Evolutionary conservation across 176 grass and related monocot species (phyloP).

Genomic region (Oryza glaberrima): DNA sequence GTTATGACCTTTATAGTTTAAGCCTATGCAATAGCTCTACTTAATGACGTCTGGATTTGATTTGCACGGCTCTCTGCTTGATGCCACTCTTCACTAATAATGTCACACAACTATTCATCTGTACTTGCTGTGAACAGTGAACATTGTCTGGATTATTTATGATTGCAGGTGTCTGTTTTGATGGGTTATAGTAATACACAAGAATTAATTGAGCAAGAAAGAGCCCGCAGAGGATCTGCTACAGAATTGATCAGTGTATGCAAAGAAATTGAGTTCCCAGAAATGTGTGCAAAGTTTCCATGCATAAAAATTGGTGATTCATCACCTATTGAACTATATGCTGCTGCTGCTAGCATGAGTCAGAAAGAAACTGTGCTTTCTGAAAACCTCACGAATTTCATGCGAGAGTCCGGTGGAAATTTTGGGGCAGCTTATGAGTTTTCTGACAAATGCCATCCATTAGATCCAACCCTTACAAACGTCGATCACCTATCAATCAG

Average conservation of each 20-base stretch:
- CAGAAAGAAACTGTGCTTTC: slow-evolving; percentile 45
- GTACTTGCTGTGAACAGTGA: slow-evolving; percentile 29
- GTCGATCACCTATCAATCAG: slow-evolving; percentile 27
- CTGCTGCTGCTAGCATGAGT: slow-evolving; percentile 52
- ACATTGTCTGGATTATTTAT: slow-evolving; percentile 42
- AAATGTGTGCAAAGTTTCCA: slow-evolving; percentile 65
- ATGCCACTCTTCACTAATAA: slow-evolving; percentile 15
- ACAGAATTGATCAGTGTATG: slow-evolving; percentile 47
- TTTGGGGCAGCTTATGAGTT: slow-evolving; percentile 45
- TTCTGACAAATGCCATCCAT: slow-evolving; percentile 44
- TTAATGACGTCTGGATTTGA: slow-evolving; percentile 15
- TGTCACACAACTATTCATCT: slow-evolving; percentile 29
- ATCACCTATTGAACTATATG: slow-evolving; percentile 71
- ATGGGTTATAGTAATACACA: slow-evolving; percentile 69
- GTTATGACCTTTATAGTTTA: neutral
- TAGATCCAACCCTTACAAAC: slow-evolving; percentile 28
- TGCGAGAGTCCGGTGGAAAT: slow-evolving; percentile 52
- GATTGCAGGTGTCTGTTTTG: slow-evolving; percentile 64
- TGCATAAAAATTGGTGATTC: slow-evolving; percentile 85
- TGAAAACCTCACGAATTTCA: slow-evolving; percentile 53
- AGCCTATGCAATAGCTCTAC: neutral
- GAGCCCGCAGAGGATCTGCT: slow-evolving; percentile 43
- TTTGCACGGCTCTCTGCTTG: slow-evolving; percentile 18
- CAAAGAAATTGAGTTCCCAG: slow-evolving; percentile 71
- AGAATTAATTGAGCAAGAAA: slow-evolving; percentile 70